phyloP scores from a whole-genome alignment of 78 protist species.

The Protostelium mycophagum region DNA sequence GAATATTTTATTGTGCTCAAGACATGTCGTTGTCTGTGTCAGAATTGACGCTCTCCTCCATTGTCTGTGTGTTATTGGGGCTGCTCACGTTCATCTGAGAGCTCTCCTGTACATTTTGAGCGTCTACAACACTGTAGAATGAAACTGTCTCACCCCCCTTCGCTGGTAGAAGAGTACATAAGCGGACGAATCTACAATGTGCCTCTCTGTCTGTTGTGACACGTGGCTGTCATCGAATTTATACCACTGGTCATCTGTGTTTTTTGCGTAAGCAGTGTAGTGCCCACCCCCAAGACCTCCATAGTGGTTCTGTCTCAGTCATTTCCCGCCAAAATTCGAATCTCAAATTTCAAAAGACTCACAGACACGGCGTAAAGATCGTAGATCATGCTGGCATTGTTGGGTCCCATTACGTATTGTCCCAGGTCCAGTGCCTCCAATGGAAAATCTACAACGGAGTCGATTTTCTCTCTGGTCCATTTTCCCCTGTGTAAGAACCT shows the following conservation, averaged over 20 bases:
- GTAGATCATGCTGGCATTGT: conserved; percentile 45
- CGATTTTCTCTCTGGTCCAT: conserved; percentile 50
- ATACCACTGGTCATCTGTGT: conserved; percentile 67
- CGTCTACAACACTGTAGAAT: no score
- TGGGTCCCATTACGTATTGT: conserved; percentile 19
- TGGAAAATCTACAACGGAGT: conserved; percentile 74
- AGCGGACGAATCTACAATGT: conserved; percentile 35
- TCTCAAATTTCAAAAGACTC: background rate
- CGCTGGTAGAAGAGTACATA: conserved; percentile 78
- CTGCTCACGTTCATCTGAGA: no score
- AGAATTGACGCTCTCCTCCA: no score
- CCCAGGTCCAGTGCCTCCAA: conserved; percentile 66
- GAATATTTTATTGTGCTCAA: no score
- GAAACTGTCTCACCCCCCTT: no score
- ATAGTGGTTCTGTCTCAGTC: conserved; percentile 65
- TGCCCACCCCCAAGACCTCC: conserved; percentile 91
- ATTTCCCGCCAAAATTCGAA: background rate
- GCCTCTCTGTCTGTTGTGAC: background rate
- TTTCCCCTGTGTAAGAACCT: conserved; percentile 53
- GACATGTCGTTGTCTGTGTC: no score
- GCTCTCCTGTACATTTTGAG: no score
- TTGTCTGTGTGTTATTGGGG: no score
- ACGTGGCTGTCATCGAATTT: conserved; percentile 60
- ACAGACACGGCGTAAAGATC: conserved; percentile 80
- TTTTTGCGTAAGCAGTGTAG: conserved; percentile 87